Conservation (phyloP, 1,139 yeast species). For the Scheffersomyces stambukii region DNA sequence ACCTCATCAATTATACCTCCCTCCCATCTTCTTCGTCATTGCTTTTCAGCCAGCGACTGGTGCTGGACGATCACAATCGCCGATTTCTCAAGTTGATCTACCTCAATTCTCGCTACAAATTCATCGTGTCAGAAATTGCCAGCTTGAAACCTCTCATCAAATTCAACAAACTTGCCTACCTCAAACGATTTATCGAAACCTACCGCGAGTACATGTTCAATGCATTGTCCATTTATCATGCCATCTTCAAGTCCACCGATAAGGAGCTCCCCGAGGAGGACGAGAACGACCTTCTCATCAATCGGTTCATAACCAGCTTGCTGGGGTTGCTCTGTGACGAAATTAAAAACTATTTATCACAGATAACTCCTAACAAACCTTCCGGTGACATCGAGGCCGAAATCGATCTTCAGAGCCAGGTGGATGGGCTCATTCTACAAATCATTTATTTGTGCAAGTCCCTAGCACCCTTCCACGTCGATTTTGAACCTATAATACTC, state of each 20-base stretch:
- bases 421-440: conserved; percentile 66
- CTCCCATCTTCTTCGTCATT: conserved; percentile 10
- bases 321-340: conserved; percentile 24
- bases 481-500: conserved; percentile 49
- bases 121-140: conserved; percentile 55
- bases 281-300: conserved; percentile 23
- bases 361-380: conserved; percentile 10
- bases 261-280: no score
- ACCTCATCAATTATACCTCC: conserved; percentile 10
- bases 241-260: conserved; percentile 47
- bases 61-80: conserved; percentile 3
- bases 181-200: conserved; percentile 77
- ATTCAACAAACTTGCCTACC: conserved; percentile 55
- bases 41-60: conserved; percentile 7
- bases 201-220: conserved; percentile 79
- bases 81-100: conserved; percentile 25
- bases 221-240: conserved; percentile 61
- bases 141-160: conserved; percentile 52
- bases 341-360: conserved; percentile 24
- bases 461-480: conserved; percentile 63
- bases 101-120: conserved; percentile 55
- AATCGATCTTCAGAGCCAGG: conserved; percentile 37
- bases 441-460: conserved; percentile 75
- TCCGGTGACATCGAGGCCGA: conserved; percentile 16
- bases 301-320: conserved; percentile 32